Conservation (phyloP, 2,329 filamentous ascomycete genomes). For the Berkeleyomyces basicola region DNA sequence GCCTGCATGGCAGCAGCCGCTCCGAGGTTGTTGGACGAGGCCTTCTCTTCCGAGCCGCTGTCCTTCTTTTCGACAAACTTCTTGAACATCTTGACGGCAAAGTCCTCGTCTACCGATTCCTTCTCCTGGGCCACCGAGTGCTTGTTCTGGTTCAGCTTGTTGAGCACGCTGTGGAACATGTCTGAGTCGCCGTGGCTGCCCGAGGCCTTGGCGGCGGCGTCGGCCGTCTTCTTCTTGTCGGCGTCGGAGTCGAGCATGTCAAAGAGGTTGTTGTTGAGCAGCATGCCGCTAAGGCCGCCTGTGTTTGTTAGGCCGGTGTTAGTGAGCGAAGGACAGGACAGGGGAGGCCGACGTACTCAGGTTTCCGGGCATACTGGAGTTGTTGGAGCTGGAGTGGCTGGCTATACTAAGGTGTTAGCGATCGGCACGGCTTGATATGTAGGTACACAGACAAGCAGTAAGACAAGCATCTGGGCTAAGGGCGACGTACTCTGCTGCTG, state of each 20-base stretch:
- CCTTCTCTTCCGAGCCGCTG: conserved; percentile 28
- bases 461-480: background rate
- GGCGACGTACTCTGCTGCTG: conserved; percentile 3
- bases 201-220: conserved; percentile 30
- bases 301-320: background rate
- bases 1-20: conserved; percentile 66
- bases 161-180: conserved; percentile 34
- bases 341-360: conserved; percentile 3
- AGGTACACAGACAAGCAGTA: background rate
- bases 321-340: background rate
- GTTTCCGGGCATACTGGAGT: conserved; percentile 6
- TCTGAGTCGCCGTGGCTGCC: conserved; percentile 30
- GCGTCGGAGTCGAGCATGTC: conserved; percentile 26
- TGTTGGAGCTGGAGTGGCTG: background rate
- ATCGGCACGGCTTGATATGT: background rate
- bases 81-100: conserved; percentile 60
- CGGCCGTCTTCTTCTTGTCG: conserved; percentile 31
- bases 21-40: conserved; percentile 41
- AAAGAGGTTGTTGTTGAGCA: conserved; percentile 14
- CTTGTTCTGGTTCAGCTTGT: conserved; percentile 33
- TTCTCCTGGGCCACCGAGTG: conserved; percentile 28
- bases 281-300: conserved; percentile 12
- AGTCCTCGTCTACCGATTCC: conserved; percentile 32
- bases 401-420: background rate
- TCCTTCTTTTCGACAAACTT: conserved; percentile 47